Conservation (phyloP, 1,139 yeast species). For the Geotrichum australiense region DNA sequence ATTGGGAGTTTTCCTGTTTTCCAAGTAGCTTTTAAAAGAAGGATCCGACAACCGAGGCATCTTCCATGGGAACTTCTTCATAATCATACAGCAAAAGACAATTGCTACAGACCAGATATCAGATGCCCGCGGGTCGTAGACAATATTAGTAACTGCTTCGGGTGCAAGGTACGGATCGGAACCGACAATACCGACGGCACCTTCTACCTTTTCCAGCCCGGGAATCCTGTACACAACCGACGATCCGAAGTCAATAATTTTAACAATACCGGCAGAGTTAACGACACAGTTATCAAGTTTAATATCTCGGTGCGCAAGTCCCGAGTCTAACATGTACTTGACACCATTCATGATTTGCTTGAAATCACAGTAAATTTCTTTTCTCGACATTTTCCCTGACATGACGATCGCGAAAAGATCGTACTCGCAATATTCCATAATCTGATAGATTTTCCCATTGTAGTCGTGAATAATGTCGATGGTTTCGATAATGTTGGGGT, state of each 20-base stretch:
- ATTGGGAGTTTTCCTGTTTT: conserved; percentile 30
- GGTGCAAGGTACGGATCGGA: conserved; percentile 94
- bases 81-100: conserved; percentile 88
- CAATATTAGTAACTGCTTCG: conserved; percentile 73
- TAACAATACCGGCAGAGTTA: conserved; percentile 75
- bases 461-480: conserved; percentile 80
- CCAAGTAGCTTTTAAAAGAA: conserved; percentile 55
- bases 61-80: conserved; percentile 94
- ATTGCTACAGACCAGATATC: conserved; percentile 95
- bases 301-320: conserved; percentile 87
- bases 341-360: conserved; percentile 81
- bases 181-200: conserved; percentile 87
- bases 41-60: conserved; percentile 80
- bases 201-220: conserved; percentile 69
- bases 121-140: conserved; percentile 88
- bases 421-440: conserved; percentile 92
- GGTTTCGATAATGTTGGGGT: conserved; percentile 86
- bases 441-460: conserved; percentile 77
- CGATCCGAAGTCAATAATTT: conserved; percentile 87
- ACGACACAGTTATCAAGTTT: conserved; percentile 92
- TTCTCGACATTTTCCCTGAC: conserved; percentile 85
- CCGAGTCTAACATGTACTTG: conserved; percentile 75
- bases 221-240: conserved; percentile 93
- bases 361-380: conserved; percentile 84
- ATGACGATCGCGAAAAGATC: conserved; percentile 93